phyloP scores from a whole-genome alignment of 2,329 filamentous ascomycete genomes.

The Penicillium sp. region DNA sequence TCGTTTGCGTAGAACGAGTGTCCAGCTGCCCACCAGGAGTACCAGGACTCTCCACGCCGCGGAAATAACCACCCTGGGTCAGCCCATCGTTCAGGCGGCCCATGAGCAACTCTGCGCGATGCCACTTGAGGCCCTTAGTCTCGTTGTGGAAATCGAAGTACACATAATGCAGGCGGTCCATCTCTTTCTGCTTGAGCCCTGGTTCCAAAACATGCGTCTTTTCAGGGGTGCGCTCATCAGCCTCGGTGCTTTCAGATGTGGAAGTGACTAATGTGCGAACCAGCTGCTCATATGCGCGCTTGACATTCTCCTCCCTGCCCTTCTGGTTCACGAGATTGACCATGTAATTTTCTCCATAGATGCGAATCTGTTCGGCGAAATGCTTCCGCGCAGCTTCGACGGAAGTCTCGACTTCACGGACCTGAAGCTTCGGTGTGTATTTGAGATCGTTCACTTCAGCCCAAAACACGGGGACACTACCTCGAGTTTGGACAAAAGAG shows the following conservation, averaged over 20 bases:
- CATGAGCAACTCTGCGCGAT: conserved; percentile 82
- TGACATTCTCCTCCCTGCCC: conserved; percentile 83
- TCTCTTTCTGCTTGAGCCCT: conserved; percentile 58
- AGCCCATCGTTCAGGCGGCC: conserved; percentile 77
- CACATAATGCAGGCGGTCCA: conserved; percentile 87
- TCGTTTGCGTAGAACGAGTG: conserved; percentile 75
- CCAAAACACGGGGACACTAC: conserved; percentile 95
- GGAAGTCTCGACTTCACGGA: conserved; percentile 80
- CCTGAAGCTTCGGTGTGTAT: conserved; percentile 86
- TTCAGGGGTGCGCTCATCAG: conserved; percentile 68
- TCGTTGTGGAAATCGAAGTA: conserved; percentile 99
- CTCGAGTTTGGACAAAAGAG: conserved; percentile 93
- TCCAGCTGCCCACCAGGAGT: conserved; percentile 71
- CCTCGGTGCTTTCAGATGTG: conserved; percentile 64
- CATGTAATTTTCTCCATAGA: conserved; percentile 96
- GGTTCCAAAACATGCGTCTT: conserved; percentile 79
- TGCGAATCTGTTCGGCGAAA: conserved; percentile 86
- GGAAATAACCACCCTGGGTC: conserved; percentile 83
- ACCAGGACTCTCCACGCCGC: conserved; percentile 80
- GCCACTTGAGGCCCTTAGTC: conserved; percentile 92
- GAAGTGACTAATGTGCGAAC: conserved; percentile 72
- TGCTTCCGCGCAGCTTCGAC: conserved; percentile 77
- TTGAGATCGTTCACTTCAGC: conserved; percentile 90
- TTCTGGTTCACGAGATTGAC: conserved; percentile 98
- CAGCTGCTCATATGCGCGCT: conserved; percentile 91